Evolutionary conservation across 2,329 filamentous ascomycete species (phyloP).

Genomic region (Cladosporium sp.): DNA sequence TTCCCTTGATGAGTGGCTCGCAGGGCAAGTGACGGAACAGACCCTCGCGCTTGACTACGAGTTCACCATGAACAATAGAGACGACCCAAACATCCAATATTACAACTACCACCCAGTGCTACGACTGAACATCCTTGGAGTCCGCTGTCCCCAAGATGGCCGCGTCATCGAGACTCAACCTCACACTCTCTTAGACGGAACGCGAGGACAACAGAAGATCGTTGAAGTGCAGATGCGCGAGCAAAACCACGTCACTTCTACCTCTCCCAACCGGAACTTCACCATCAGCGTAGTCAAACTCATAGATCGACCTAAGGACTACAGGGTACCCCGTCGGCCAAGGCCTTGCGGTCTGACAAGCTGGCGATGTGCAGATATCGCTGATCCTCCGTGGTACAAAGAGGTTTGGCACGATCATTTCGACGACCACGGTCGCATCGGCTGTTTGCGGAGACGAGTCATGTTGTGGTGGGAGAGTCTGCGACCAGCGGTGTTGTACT

Average conservation of each 20-base stretch:
- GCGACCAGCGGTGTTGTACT: not conserved
- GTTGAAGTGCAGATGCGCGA: not conserved
- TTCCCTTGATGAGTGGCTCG: not conserved
- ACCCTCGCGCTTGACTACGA: not conserved
- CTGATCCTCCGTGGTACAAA: not conserved
- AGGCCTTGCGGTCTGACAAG: not conserved
- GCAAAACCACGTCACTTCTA: not conserved
- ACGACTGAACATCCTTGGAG: not conserved
- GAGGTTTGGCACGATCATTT: conserved; percentile 3
- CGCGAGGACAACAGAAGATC: not conserved
- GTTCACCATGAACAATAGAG: not conserved
- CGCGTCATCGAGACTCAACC: not conserved
- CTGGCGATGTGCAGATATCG: conserved; percentile 1
- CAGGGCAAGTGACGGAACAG: not conserved
- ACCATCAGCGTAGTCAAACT: not conserved
- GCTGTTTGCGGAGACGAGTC: not conserved
- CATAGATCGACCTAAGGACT: not conserved
- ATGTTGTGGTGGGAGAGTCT: not conserved
- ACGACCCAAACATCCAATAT: not conserved
- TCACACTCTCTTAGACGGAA: not conserved
- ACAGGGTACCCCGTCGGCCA: not conserved
- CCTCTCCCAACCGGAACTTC: not conserved
- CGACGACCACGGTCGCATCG: not conserved
- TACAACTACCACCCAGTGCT: not conserved
- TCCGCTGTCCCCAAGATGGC: not conserved